Conservation (phyloP, 2,329 filamentous ascomycete genomes). For the Xylariomycetidae sp. region DNA sequence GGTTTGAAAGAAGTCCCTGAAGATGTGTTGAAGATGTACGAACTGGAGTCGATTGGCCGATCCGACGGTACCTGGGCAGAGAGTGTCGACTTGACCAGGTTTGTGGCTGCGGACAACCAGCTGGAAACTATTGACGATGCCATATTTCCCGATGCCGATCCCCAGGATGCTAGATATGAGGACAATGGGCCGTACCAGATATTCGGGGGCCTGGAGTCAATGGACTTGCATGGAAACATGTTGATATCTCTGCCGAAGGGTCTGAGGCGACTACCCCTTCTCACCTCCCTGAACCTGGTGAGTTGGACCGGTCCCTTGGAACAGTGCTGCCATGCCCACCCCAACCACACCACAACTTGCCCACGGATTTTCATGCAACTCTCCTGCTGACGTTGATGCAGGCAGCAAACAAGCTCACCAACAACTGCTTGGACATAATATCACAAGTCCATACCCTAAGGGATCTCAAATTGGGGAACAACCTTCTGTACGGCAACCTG, state of each 20-base stretch:
- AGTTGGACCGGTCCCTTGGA: no score
- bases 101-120: constrained; percentile 88
- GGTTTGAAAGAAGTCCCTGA: constrained; percentile 72
- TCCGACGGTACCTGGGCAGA: constrained; percentile 78
- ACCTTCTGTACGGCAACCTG: constrained; percentile 66
- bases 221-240: constrained; percentile 84
- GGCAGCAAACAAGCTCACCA: constrained; percentile 77
- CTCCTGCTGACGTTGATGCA: no score
- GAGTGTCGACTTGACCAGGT: constrained; percentile 77
- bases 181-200: constrained; percentile 67
- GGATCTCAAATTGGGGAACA: constrained; percentile 78
- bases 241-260: constrained; percentile 71
- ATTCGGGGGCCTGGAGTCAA: constrained; percentile 73
- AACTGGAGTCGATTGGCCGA: constrained; percentile 62
- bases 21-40: constrained; percentile 89
- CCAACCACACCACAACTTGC: no score
- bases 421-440: constrained; percentile 67
- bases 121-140: constrained; percentile 67
- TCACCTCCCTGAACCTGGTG: constrained; percentile 81
- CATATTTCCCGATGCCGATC: constrained; percentile 71
- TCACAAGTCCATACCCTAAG: constrained; percentile 67
- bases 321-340: no score
- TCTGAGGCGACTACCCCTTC: constrained; percentile 63
- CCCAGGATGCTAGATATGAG: constrained; percentile 54
- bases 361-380: no score